A percentile compares a stretch with the other conserved stretches of the same genome.
phyloP scores from a whole-genome alignment of 78 protist genomes.

The Blattamonas nauphoetae region DNA sequence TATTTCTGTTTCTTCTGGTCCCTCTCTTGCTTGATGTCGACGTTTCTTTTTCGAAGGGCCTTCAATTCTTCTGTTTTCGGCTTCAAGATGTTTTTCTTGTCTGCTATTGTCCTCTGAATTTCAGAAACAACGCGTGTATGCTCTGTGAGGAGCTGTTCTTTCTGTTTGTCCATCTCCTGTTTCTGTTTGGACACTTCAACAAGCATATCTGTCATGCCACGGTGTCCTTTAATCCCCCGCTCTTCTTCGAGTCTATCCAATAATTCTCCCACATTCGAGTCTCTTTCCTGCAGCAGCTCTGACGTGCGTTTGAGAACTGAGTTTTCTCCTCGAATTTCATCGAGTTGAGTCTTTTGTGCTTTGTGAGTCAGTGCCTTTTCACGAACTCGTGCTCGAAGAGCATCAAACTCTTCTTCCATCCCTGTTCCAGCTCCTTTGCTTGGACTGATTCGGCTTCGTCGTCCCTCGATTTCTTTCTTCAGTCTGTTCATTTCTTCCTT shows the following conservation, averaged over 20 bases:
- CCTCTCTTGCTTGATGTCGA: neutral
- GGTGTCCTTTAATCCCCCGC: neutral
- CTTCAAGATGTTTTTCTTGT: neutral
- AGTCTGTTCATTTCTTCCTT: neutral
- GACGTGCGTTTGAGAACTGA: neutral
- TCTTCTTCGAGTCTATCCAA: neutral
- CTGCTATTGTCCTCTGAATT: neutral
- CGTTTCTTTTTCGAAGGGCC: neutral
- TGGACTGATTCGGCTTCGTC: neutral
- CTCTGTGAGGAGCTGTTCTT: neutral
- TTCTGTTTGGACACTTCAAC: neutral
- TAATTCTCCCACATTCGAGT: neutral
- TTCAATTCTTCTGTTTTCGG: neutral
- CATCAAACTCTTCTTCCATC: neutral
- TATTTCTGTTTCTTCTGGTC: neutral
- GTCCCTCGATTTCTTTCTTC: neutral
- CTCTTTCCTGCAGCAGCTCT: neutral
- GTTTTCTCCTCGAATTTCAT: neutral
- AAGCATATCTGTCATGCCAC: neutral
- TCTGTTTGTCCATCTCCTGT: neutral
- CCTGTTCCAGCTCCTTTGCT: neutral
- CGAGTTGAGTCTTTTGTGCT: neutral
- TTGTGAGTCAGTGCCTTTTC: neutral
- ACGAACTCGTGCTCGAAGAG: neutral
- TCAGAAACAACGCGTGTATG: neutral